Conservation (phyloP, 1,284 basidiomycete genomes). For the Ustilago hordei region DNA sequence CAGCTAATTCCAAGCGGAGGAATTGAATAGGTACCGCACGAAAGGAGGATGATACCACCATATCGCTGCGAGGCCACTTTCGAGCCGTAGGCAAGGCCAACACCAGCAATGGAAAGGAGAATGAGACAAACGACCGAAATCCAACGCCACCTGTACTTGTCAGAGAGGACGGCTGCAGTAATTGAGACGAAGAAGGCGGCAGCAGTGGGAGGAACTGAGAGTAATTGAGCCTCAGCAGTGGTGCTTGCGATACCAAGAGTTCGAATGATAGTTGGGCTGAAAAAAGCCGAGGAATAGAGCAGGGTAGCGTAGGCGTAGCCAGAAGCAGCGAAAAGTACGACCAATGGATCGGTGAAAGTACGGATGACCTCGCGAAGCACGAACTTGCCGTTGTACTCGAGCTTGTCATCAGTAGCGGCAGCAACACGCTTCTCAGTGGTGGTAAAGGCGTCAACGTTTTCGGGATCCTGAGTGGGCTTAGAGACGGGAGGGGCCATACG, state of each 20-base stretch:
- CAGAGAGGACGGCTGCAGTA: constrained; percentile 55
- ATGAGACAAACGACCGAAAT: constrained; percentile 41
- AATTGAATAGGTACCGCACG: constrained; percentile 52
- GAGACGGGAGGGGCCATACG: constrained; percentile 40
- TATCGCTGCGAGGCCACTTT: constrained; percentile 40
- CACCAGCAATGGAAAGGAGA: constrained; percentile 51
- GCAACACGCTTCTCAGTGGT: constrained; percentile 28
- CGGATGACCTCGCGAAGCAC: constrained; percentile 52
- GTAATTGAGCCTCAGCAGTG: constrained; percentile 54
- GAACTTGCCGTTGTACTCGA: constrained; percentile 38
- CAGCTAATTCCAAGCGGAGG: constrained; percentile 51
- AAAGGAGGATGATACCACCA: constrained; percentile 58
- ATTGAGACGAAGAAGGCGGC: constrained; percentile 59
- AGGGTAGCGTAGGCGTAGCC: constrained; percentile 55
- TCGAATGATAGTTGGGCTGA: constrained; percentile 64
- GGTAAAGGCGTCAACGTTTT: constrained; percentile 17
- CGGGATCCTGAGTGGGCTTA: neutral
- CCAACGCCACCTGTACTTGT: constrained; percentile 54
- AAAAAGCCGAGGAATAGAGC: constrained; percentile 60
- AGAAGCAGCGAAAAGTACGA: constrained; percentile 43
- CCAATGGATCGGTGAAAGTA: constrained; percentile 52
- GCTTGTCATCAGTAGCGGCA: constrained; percentile 20
- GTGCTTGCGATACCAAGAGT: constrained; percentile 44
- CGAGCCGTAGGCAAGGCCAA: constrained; percentile 52
- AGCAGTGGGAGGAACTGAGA: constrained; percentile 60